Conservation (phyloP, 192 early-diverging fungal species). For the Tieghemiomyces parasiticus region DNA sequence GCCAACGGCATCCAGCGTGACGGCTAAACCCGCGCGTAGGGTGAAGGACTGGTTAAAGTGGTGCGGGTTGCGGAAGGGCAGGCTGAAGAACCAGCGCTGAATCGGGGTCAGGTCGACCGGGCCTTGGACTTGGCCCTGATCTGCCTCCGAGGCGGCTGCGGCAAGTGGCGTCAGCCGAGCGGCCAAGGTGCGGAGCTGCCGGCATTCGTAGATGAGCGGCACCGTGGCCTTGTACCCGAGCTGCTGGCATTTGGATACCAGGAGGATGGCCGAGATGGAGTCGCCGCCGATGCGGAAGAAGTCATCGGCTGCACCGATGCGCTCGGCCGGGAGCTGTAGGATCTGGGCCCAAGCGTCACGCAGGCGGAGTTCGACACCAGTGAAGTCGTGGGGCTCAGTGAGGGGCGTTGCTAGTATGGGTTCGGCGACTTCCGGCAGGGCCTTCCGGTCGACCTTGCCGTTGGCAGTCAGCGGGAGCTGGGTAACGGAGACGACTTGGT, state of each 20-base stretch:
- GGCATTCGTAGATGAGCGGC: not conserved
- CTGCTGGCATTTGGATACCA: not conserved
- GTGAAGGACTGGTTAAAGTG: not conserved
- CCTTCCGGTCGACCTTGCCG: not conserved
- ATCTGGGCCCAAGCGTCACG: not conserved
- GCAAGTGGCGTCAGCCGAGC: not conserved
- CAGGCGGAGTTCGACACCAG: not conserved
- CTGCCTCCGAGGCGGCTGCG: not conserved
- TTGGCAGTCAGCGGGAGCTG: not conserved
- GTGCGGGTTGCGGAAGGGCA: not conserved
- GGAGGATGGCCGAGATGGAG: conserved; percentile 13
- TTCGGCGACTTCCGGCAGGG: not conserved
- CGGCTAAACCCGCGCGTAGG: not conserved
- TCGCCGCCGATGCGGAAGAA: conserved; percentile 26
- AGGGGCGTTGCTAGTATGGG: not conserved
- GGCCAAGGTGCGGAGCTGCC: not conserved
- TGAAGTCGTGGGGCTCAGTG: not conserved
- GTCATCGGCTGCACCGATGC: not conserved
- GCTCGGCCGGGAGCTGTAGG: not conserved
- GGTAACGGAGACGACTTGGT: not conserved
- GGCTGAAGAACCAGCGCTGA: not conserved
- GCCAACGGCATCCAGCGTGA: not conserved
- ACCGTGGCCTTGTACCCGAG: conserved; percentile 9
- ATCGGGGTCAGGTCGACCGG: not conserved
- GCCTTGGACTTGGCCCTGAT: not conserved